Conservation (phyloP, 116 monocot genomes). For the Dioscorea cayenensis region DNA sequence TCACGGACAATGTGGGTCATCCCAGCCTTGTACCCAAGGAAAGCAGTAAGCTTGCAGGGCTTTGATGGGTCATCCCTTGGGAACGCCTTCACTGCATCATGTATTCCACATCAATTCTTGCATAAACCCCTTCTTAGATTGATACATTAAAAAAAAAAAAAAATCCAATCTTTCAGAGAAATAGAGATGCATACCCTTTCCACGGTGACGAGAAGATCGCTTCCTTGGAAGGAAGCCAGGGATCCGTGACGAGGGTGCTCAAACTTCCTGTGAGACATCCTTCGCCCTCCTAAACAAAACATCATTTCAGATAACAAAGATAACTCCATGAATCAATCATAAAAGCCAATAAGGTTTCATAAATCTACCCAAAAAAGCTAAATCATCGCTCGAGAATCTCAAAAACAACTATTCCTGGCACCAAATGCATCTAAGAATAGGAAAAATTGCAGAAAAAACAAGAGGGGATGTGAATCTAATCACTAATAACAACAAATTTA, state of each 20-base stretch:
- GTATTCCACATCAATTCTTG: background rate
- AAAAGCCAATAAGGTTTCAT: background rate
- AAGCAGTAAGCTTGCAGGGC: slow-evolving; percentile 29
- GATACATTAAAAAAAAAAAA: too few species aligned
- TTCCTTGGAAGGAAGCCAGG: slow-evolving; percentile 56
- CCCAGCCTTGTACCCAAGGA: slow-evolving; percentile 39
- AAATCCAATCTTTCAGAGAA: too few species aligned
- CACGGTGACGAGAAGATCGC: slow-evolving; percentile 36
- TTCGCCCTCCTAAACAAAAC: background rate
- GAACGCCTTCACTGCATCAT: slow-evolving; percentile 31
- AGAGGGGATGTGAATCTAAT: background rate
- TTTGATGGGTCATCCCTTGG: slow-evolving; percentile 39
- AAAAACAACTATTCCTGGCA: background rate
- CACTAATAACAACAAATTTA: background rate
- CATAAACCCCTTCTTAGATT: background rate
- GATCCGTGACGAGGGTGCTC: slow-evolving; percentile 53
- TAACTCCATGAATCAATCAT: background rate
- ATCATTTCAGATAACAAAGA: background rate
- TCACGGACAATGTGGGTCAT: slow-evolving; percentile 44
- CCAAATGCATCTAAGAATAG: background rate
- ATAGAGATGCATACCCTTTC: slow-evolving; percentile 24
- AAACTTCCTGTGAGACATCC: slow-evolving; percentile 43
- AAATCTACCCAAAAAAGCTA: too few species aligned
- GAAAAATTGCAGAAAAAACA: background rate
- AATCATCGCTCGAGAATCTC: too few species aligned